Percentiles rank a stretch among this genome's conserved stretches.
Conservation (phyloP, 257 asterid genomes). For the Fraxinus pennsylvanica region DNA sequence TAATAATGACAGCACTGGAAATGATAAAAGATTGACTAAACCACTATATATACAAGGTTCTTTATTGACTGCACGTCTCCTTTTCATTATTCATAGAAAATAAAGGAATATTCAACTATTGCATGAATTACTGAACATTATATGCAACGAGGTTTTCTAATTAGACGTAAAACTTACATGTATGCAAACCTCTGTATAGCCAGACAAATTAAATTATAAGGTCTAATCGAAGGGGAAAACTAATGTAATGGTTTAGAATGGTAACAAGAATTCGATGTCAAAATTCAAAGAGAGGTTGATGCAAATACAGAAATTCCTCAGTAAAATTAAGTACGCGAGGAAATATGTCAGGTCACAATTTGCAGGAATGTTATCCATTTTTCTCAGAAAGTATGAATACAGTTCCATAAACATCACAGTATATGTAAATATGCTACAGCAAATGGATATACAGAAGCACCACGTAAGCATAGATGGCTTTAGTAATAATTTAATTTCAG, state of each 20-base stretch:
- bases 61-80: background rate
- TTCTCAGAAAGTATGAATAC: background rate
- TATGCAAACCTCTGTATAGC: background rate
- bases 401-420: background rate
- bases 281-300: background rate
- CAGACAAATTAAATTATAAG: background rate
- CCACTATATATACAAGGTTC: constrained; percentile 17
- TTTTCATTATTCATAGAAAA: constrained; percentile 11
- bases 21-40: constrained; percentile 36
- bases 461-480: background rate
- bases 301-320: background rate
- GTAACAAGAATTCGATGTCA: background rate
- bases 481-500: background rate
- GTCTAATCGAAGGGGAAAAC: background rate
- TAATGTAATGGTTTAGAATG: background rate
- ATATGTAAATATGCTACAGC: background rate
- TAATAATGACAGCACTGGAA: constrained; percentile 26
- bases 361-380: too few relatives aligned
- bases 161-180: background rate
- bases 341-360: too few relatives aligned
- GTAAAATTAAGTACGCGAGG: background rate
- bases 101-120: background rate
- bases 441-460: background rate
- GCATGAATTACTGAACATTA: background rate
- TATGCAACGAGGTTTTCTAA: background rate